Conservation (phyloP, 352 stramenopile species). For the Phytophthora ramorum region DNA sequence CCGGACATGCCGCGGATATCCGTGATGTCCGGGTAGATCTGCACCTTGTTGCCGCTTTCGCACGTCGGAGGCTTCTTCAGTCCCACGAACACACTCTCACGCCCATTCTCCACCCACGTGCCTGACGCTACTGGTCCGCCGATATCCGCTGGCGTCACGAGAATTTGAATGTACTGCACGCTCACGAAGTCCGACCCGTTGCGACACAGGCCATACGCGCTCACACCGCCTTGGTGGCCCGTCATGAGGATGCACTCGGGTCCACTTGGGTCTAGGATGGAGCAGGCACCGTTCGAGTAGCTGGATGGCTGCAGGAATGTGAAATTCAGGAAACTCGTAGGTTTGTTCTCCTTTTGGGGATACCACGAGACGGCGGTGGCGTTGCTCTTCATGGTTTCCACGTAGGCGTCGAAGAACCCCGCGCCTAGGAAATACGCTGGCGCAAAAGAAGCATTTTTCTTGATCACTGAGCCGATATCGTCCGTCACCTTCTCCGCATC, state of each 20-base stretch:
- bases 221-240: slow-evolving; percentile 44
- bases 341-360: slow-evolving; percentile 38
- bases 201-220: slow-evolving; percentile 42
- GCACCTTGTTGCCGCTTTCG: slow-evolving; percentile 21
- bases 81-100: slow-evolving; percentile 38
- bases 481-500: slow-evolving; percentile 41
- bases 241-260: slow-evolving; percentile 52
- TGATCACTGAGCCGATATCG: slow-evolving; percentile 34
- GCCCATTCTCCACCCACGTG: slow-evolving; percentile 42
- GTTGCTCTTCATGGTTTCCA: slow-evolving; percentile 34
- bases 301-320: slow-evolving; percentile 27
- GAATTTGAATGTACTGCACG: slow-evolving; percentile 39
- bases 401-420: slow-evolving; percentile 33
- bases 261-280: slow-evolving; percentile 30
- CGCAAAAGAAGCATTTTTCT: slow-evolving; percentile 48
- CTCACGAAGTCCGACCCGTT: slow-evolving; percentile 45
- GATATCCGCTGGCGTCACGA: slow-evolving; percentile 46
- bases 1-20: slow-evolving; percentile 29
- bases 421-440: slow-evolving; percentile 39
- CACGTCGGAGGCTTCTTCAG: slow-evolving; percentile 27
- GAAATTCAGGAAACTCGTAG: slow-evolving; percentile 42
- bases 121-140: slow-evolving; percentile 37
- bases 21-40: slow-evolving; percentile 16
- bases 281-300: slow-evolving; percentile 28
- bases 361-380: slow-evolving; percentile 35